Evolutionary conservation across 345 rosid species (phyloP), one percentile per base, ranked within the genome.

Genomic region (Pseudoturritis turrita): DNA sequence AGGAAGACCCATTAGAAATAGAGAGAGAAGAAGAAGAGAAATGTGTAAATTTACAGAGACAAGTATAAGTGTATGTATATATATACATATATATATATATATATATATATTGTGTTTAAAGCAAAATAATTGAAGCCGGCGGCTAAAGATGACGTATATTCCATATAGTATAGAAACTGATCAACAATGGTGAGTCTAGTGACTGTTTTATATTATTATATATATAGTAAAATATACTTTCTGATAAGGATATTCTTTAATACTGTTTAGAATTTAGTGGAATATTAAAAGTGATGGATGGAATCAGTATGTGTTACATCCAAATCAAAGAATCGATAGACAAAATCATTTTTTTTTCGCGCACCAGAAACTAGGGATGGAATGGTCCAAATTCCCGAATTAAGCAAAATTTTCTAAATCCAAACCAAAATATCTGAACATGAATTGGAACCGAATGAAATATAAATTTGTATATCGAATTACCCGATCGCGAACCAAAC

Each of bases 1-100:
- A 0, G 96, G 92, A 47, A 86, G 84, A 53, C 96, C 98, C 98
- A 92, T 92, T 1, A 2, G 12, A 56, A 58, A 61, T 8, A 70
- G 45, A 37, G 23, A 5, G 31, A 61, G 77, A 28, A n/a, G n/a
- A n/a, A n/a, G n/a, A n/a, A n/a, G 62, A 40, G 55, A 57, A 29
- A 17, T 73, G 53, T 67, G 28, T 55, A 40, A 19, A 1, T 17
- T 3, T 28, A 5, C 0, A 39, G 53, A 57, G 67, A 58, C 21
- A 50, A 15, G 68, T 41, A 3, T 22, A 3, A 13, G 12, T 21
- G 53, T 63, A 8, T 62, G 7, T 29, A 8, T 29, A 7, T 33
- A 53, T 45, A 2, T 45, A 55, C 19, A 35, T 43, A n/a, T n/a
- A n/a, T n/a, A n/a, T n/a, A n/a, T n/a, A n/a, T n/a, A n/a, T n/a